Evolutionary conservation across 83 land plant genomes (phyloP).

Genomic region (Picea engelmannii): DNA sequence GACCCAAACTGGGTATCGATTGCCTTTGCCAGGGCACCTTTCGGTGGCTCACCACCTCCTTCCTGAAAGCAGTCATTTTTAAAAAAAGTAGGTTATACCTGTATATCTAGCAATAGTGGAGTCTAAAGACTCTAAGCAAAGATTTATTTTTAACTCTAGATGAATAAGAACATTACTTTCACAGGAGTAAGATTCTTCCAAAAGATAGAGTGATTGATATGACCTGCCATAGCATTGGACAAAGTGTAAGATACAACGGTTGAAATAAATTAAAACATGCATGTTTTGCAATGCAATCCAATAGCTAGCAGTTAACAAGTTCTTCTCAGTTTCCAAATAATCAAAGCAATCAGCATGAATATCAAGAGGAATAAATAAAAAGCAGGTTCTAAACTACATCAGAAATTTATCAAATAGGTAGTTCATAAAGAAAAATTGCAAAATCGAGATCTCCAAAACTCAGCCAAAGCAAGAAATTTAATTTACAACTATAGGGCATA

Average conservation of each 20-base stretch:
- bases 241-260: not conserved
- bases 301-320: not conserved
- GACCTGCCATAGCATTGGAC: constrained; percentile 51
- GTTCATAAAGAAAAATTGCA: not conserved
- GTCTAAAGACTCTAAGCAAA: not conserved
- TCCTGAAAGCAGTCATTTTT: constrained; percentile 46
- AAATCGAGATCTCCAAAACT: not conserved
- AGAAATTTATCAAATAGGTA: not conserved
- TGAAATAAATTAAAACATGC: not conserved
- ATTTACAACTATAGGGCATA: not conserved
- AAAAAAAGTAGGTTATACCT: not conserved
- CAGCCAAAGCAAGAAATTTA: not conserved
- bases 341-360: not conserved
- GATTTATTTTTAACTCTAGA: not conserved
- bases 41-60: constrained; percentile 89
- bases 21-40: constrained; percentile 65
- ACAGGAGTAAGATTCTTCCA: constrained; percentile 89
- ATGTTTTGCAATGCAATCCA: not conserved
- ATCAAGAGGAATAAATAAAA: too few species aligned
- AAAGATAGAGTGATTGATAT: constrained; percentile 89
- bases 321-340: too few species aligned
- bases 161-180: constrained; percentile 33
- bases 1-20: constrained; percentile 82
- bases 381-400: not conserved
- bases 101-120: not conserved